Evolutionary conservation across 768 basidiomycete species (phyloP).

Genomic region (Suillus occidentalis): DNA sequence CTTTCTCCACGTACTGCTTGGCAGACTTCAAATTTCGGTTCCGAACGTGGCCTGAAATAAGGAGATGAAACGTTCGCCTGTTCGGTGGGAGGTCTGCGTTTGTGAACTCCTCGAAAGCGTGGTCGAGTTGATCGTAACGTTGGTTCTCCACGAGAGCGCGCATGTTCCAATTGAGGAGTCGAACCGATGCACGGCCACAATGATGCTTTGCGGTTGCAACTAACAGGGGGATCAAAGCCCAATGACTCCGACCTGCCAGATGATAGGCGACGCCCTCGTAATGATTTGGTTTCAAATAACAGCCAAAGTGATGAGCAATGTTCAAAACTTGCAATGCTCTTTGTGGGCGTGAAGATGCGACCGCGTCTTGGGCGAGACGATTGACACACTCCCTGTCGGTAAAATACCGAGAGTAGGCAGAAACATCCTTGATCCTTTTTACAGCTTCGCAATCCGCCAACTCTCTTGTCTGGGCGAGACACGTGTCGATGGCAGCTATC

Average conservation of each 20-base stretch:
- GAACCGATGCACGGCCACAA: slow-evolving; percentile 47
- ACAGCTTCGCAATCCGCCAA: slow-evolving; percentile 9
- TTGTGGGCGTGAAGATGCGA: slow-evolving; percentile 34
- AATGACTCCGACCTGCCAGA: slow-evolving; percentile 46
- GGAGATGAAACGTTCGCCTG: slow-evolving; percentile 66
- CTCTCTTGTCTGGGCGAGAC: slow-evolving; percentile 19
- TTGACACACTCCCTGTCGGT: slow-evolving; percentile 32
- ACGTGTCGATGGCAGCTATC: slow-evolving; percentile 26
- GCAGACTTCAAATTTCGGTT: slow-evolving; percentile 64
- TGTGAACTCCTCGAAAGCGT: slow-evolving; percentile 52
- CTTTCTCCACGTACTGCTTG: slow-evolving; percentile 43
- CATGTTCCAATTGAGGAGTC: slow-evolving; percentile 71
- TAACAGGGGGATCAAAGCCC: slow-evolving; percentile 50
- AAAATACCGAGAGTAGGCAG: slow-evolving; percentile 26
- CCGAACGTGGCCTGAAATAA: slow-evolving; percentile 66
- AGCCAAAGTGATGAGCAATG: slow-evolving; percentile 51
- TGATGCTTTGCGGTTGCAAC: slow-evolving; percentile 51
- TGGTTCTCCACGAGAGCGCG: slow-evolving; percentile 59
- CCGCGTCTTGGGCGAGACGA: slow-evolving; percentile 36
- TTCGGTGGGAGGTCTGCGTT: slow-evolving; percentile 46
- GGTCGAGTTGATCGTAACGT: slow-evolving; percentile 45
- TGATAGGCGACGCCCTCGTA: slow-evolving; percentile 59
- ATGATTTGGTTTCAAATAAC: slow-evolving; percentile 47
- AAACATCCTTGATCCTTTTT: slow-evolving; percentile 23
- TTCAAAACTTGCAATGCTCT: slow-evolving; percentile 46